Base-by-base conservation (phyloP, 2,329 filamentous ascomycete genomes). In the Fusarium foetens region DNA sequence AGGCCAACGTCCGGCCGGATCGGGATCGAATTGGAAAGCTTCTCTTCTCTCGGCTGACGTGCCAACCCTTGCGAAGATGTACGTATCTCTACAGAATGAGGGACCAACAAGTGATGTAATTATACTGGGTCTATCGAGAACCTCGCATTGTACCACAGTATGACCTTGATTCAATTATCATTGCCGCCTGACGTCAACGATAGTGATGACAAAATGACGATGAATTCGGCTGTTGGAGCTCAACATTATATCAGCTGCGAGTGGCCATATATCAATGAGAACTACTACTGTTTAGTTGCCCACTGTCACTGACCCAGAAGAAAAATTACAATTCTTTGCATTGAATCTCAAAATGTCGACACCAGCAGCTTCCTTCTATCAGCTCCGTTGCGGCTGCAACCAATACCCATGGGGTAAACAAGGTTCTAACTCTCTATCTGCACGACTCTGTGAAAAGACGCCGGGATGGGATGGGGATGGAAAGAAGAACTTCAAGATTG, bases 341-440 rank as follows among this genome's bases (percentile, higher is more conserved):
- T 23, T 11, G 62, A 33, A 13, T 23, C 46, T 11, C 53, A 66
- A 45, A 43, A 73, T 73, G 71, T 66, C 75, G 13, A 77, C 75
- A 27, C 66, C 66, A 23, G 58, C 68, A 49, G 72, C 74, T n/a
- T 73, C 74, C 29, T 76, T 86, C 8, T 85, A 86, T 68, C 84
- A 86, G 73, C 80, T 87, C n/a, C 79, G 78, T 63, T 84, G 84
- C 55, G 81, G 81, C 27, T 84, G 83, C 75, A 85, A 90, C 80
- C 85, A 90, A 73, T 93, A 93, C 72, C 85, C 87, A 16, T 94
- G 92, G 92, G 93, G 92, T 5, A 92, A 90, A 78, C 85, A 87
- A 74, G 92, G 92, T 33, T 86, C 84, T 19, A 79, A 91, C 5
- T 94, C 92, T 1, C 80, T 93, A 17, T 90, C 91, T 17, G 92